Conservation (phyloP, 1,284 basidiomycete species). For the Pisolithus thermaeus region DNA sequence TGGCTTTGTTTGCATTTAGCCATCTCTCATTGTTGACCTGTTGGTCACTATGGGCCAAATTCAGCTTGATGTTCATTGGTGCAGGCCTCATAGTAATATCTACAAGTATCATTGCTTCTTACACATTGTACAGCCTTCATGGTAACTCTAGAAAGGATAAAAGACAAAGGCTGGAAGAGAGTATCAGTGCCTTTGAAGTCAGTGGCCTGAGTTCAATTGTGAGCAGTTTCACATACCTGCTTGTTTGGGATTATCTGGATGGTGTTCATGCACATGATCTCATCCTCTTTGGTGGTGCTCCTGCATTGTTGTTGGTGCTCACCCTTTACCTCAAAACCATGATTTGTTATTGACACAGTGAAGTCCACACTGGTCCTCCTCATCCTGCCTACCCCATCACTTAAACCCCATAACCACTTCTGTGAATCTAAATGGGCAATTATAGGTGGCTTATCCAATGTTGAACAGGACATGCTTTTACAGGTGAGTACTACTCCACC, state of each 20-base stretch:
- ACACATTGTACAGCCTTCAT: constrained; percentile 46
- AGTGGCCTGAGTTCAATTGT: constrained; percentile 37
- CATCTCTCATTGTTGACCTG: constrained; percentile 66
- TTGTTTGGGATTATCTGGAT: constrained; percentile 31
- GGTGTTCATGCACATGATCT: constrained; percentile 35
- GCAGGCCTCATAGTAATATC: constrained; percentile 56
- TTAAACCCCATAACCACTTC: too few relatives aligned
- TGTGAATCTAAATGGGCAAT: too few relatives aligned
- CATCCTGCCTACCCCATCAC: constrained; percentile 54
- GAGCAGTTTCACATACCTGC: constrained; percentile 34
- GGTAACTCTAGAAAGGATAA: constrained; percentile 5
- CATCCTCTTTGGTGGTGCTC: constrained; percentile 42
- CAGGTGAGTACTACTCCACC: background rate
- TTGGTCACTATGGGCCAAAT: constrained; percentile 90
- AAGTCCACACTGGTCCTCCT: constrained; percentile 45
- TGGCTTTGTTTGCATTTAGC: constrained; percentile 49
- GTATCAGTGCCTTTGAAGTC: constrained; percentile 32
- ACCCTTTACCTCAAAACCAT: constrained; percentile 6
- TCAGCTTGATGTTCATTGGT: constrained; percentile 75
- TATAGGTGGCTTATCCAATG: background rate
- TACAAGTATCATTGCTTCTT: constrained; percentile 41
- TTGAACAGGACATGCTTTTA: background rate
- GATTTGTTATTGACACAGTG: constrained; percentile 8
- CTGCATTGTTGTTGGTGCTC: constrained; percentile 18
- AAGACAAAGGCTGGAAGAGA: constrained; percentile 32